phyloP scores from a whole-genome alignment of 179 eudicot species.

The Camellia oleifera region DNA sequence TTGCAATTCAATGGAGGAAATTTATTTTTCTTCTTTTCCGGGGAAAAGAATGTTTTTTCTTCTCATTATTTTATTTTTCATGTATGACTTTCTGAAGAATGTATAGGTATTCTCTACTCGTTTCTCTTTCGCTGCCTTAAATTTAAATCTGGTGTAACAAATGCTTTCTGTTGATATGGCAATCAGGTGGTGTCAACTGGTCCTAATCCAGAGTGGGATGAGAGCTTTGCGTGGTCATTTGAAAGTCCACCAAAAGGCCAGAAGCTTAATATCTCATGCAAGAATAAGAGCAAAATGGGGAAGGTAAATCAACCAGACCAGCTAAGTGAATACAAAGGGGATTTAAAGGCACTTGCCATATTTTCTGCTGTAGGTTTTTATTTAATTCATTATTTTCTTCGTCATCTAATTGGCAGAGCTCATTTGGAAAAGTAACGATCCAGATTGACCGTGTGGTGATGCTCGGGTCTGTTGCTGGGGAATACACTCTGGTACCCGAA shows the following conservation, averaged over 20 bases:
- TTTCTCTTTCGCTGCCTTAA: constrained; percentile 6
- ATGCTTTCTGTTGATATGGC: constrained; percentile 14
- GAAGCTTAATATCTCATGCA: constrained; percentile 96
- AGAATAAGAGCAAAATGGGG: constrained; percentile 98
- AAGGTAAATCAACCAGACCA: constrained; percentile 51
- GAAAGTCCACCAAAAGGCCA: constrained; percentile 99
- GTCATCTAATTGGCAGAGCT: constrained; percentile 55
- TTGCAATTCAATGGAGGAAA: too few species aligned
- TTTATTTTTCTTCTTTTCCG: too few species aligned
- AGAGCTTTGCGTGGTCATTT: constrained; percentile 92
- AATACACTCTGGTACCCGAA: constrained; percentile 82
- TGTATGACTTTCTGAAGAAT: neutral
- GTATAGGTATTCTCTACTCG: neutral
- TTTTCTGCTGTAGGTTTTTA: neutral
- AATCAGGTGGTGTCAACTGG: constrained; percentile 88
- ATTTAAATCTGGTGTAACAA: constrained; percentile 10
- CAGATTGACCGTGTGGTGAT: constrained; percentile 96
- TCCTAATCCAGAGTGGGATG: constrained; percentile 97
- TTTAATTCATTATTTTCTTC: neutral
- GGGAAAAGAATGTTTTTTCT: too few species aligned
- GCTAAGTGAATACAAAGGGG: too few species aligned
- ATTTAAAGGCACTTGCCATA: neutral
- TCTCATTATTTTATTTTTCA: neutral
- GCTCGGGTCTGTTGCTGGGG: constrained; percentile 94
- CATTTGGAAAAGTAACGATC: constrained; percentile 96